phyloP scores from a whole-genome alignment of 345 rosid genomes.

The Eucalyptus cloeziana region DNA sequence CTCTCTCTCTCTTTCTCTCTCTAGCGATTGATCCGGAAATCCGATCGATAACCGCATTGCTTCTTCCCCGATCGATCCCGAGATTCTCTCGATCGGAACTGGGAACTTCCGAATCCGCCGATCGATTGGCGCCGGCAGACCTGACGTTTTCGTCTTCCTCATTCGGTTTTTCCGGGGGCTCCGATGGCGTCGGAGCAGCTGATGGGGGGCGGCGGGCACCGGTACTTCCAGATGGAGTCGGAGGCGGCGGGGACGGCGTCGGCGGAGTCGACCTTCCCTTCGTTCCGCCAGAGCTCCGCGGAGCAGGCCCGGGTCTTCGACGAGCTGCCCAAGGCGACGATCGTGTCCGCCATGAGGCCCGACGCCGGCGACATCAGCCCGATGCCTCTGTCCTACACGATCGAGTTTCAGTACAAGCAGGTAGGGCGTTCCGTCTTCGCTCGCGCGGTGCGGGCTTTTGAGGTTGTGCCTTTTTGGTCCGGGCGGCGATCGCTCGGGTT shows the following conservation, averaged over 20 bases:
- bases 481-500: background rate
- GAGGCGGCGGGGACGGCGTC: slow-evolving; percentile 28
- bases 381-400: slow-evolving; percentile 65
- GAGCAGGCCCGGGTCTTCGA: slow-evolving; percentile 70
- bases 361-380: slow-evolving; percentile 92
- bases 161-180: background rate
- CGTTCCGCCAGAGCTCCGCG: slow-evolving; percentile 34
- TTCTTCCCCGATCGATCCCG: background rate
- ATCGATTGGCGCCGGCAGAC: background rate
- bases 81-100: background rate
- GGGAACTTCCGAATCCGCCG: background rate
- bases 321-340: slow-evolving; percentile 68
- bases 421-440: background rate
- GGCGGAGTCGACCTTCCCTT: slow-evolving; percentile 38
- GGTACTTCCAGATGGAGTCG: slow-evolving; percentile 67
- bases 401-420: slow-evolving; percentile 88
- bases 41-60: background rate
- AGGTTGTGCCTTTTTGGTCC: background rate
- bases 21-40: background rate
- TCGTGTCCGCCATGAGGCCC: slow-evolving; percentile 76
- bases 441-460: background rate
- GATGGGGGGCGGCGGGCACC: slow-evolving; percentile 43
- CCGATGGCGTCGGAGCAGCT: slow-evolving; percentile 73
- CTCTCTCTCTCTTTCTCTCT: background rate
- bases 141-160: too few species aligned